Evolutionary conservation across 768 basidiomycete species (phyloP).

Genomic region (Tricholoma terreum): DNA sequence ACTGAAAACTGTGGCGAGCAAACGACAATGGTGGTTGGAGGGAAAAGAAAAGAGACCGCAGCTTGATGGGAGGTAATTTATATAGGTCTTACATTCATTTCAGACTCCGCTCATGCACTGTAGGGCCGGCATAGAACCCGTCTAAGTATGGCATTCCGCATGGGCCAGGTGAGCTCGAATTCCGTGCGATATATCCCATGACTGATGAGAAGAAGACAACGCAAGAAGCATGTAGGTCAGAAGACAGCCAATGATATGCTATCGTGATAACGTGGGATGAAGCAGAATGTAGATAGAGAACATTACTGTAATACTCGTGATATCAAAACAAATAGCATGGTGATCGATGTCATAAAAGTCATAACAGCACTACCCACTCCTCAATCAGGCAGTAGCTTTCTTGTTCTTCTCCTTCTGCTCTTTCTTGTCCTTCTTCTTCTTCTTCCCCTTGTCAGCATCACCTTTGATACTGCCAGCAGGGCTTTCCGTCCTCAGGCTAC

Average conservation of each 20-base stretch:
- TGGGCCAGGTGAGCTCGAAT: background rate
- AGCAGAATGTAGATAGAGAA: conserved; percentile 8
- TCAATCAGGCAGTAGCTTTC: conserved; percentile 31
- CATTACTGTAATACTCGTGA: conserved; percentile 16
- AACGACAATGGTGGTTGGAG: conserved; percentile 47
- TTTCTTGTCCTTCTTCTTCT: conserved; percentile 60
- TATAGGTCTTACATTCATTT: conserved; percentile 43
- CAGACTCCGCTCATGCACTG: conserved; percentile 44
- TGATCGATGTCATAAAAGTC: conserved; percentile 25
- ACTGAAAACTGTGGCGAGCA: conserved; percentile 48
- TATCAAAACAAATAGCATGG: conserved; percentile 16
- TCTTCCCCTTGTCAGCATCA: conserved; percentile 47
- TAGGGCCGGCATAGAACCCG: conserved; percentile 4
- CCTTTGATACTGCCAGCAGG: conserved; percentile 52
- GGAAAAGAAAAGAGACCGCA: conserved; percentile 33
- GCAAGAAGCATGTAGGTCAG: background rate
- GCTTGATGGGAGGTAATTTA: conserved; percentile 28
- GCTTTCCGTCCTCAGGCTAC: conserved; percentile 47
- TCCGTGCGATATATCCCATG: background rate
- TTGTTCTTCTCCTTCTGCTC: conserved; percentile 60
- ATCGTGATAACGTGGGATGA: background rate
- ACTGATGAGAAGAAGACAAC: background rate
- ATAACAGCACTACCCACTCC: conserved; percentile 9
- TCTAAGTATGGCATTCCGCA: background rate
- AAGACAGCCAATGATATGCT: conserved; percentile 2